A percentile compares a stretch with the other conserved stretches of the same genome.
Conservation (phyloP, 371 early-diverging fungal genomes). For the Dichotomocladium elegans region DNA sequence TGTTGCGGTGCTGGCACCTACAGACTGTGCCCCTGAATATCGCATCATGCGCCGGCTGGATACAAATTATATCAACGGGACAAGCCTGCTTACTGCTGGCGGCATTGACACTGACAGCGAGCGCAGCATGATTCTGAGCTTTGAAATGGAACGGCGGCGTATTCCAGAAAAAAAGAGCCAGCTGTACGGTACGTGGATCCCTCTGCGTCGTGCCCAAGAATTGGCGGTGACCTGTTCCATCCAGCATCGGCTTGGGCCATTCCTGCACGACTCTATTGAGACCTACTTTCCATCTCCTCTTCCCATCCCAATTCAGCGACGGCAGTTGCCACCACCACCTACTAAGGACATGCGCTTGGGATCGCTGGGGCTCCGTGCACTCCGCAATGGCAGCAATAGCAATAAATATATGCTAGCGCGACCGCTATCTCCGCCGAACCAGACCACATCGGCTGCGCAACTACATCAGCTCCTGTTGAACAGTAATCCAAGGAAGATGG, state of each 20-base stretch:
- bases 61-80: slow-evolving; percentile 82
- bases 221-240: slow-evolving; percentile 81
- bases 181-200: slow-evolving; percentile 90
- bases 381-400: slow-evolving; percentile 15
- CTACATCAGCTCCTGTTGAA: slow-evolving; percentile 18
- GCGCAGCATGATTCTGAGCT: slow-evolving; percentile 79
- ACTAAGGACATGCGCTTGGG: slow-evolving; percentile 22
- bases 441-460: slow-evolving; percentile 13
- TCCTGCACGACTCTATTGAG: slow-evolving; percentile 73
- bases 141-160: slow-evolving; percentile 80
- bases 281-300: slow-evolving; percentile 70
- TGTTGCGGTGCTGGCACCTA: slow-evolving; percentile 60
- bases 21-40: slow-evolving; percentile 43
- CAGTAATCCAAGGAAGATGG: slow-evolving; percentile 30
- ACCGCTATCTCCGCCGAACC: slow-evolving; percentile 8
- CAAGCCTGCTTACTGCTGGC: slow-evolving; percentile 79
- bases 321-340: slow-evolving; percentile 8
- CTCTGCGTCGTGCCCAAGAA: slow-evolving; percentile 80
- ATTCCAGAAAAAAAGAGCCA: slow-evolving; percentile 67
- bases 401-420: slow-evolving; percentile 1
- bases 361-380: slow-evolving; percentile 29
- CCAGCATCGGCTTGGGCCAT: slow-evolving; percentile 71
- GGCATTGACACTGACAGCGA: slow-evolving; percentile 85
- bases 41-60: slow-evolving; percentile 75
- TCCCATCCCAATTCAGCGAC: slow-evolving; percentile 40